Conservation (phyloP, 345 rosid genomes). For the Draba incana region DNA sequence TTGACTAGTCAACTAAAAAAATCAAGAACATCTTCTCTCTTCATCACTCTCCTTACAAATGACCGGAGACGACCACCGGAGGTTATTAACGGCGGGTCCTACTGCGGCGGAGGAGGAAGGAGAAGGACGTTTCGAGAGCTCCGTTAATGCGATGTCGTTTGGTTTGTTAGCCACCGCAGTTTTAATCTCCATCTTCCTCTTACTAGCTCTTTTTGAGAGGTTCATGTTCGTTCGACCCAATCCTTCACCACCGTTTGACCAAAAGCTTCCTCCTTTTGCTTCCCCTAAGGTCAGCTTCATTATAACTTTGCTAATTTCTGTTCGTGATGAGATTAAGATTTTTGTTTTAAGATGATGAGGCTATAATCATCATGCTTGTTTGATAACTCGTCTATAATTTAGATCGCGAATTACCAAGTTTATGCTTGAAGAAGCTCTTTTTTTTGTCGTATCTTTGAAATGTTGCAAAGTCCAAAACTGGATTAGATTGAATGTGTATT, state of each 20-base stretch:
- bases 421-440: slow-evolving; percentile 26
- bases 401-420: slow-evolving; percentile 12
- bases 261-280: slow-evolving; percentile 37
- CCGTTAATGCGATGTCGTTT: slow-evolving; percentile 86
- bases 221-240: slow-evolving; percentile 36
- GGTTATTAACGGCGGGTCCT: slow-evolving; percentile 23
- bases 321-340: too few species aligned
- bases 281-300: slow-evolving; percentile 53
- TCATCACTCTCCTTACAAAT: slow-evolving; percentile 22
- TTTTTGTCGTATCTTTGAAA: slow-evolving; percentile 44
- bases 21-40: neutral
- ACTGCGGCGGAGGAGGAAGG: slow-evolving; percentile 51
- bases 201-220: slow-evolving; percentile 84
- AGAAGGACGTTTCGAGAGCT: slow-evolving; percentile 66
- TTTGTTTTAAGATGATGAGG: neutral
- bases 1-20: slow-evolving; percentile 36
- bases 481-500: slow-evolving; percentile 23
- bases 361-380: slow-evolving; percentile 12
- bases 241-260: slow-evolving; percentile 36
- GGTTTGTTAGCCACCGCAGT: slow-evolving; percentile 86
- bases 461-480: slow-evolving; percentile 37
- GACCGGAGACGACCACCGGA: slow-evolving; percentile 13
- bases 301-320: too few species aligned
- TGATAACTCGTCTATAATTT: neutral
- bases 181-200: slow-evolving; percentile 80